phyloP scores from a whole-genome alignment of 225 moss, liverwort and hornwort genomes.

The Climacium dendroides region DNA sequence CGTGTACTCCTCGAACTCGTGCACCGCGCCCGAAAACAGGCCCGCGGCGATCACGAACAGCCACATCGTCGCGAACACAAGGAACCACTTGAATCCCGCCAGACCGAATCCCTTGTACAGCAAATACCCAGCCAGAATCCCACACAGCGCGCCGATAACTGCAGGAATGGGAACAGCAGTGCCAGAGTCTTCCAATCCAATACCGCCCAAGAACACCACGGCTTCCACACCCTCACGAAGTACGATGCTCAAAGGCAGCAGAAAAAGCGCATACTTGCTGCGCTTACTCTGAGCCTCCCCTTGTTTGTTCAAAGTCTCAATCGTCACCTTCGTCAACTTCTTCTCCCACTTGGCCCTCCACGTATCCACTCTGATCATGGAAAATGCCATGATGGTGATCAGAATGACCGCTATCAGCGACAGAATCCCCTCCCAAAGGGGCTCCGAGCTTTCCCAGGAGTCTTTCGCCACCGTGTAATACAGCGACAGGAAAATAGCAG shows the following conservation, averaged over 20 bases:
- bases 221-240: background rate
- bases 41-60: conserved; percentile 1
- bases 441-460: background rate
- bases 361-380: conserved; percentile 2
- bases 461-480: conserved; percentile 15
- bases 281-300: background rate
- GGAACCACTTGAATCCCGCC: background rate
- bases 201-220: conserved; percentile 4
- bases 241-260: conserved; percentile 4
- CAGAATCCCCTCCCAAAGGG: background rate
- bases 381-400: conserved; percentile 15
- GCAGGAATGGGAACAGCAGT: conserved; percentile 8
- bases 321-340: background rate
- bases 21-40: conserved; percentile 5
- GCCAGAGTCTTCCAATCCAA: background rate
- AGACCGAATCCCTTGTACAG: conserved; percentile 1
- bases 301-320: background rate
- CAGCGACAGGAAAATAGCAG: background rate
- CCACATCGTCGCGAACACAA: background rate
- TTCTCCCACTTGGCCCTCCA: conserved; percentile 4
- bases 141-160: conserved; percentile 1
- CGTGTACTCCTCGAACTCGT: conserved; percentile 23
- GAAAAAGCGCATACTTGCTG: background rate
- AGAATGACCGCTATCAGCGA: background rate
- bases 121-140: background rate